Conservation (phyloP, 306 rosid species). For the Vigna angularis region DNA sequence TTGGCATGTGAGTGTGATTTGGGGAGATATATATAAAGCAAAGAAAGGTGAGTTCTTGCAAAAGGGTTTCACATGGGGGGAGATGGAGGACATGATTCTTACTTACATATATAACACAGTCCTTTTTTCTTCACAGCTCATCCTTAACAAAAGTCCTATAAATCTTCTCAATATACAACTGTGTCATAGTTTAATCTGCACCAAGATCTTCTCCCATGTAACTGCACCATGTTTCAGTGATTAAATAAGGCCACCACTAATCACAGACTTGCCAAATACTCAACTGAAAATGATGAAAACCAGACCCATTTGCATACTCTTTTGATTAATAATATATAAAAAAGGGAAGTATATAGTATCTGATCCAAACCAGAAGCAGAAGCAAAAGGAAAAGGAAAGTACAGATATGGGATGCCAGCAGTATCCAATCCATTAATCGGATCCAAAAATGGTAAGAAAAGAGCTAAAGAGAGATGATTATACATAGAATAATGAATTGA, state of each 20-base stretch:
- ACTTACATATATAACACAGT: neutral
- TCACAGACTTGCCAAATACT: slow-evolving; percentile 38
- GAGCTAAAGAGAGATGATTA: slow-evolving; percentile 19
- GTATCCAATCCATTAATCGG: slow-evolving; percentile 32
- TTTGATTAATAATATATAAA: slow-evolving; percentile 6
- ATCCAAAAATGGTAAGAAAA: slow-evolving; percentile 33
- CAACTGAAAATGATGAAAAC: slow-evolving; percentile 40
- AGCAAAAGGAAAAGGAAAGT: slow-evolving; percentile 21
- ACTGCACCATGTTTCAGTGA: slow-evolving; percentile 9
- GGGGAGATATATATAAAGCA: slow-evolving; percentile 64
- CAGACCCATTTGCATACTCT: slow-evolving; percentile 31
- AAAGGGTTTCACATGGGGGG: slow-evolving; percentile 85
- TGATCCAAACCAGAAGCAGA: slow-evolving; percentile 3
- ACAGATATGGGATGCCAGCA: slow-evolving; percentile 41
- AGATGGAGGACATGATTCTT: slow-evolving; percentile 68
- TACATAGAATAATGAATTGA: slow-evolving; percentile 27
- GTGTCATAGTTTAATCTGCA: slow-evolving; percentile 42
- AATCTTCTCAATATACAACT: slow-evolving; percentile 47
- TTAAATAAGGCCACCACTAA: neutral
- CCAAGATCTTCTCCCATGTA: slow-evolving; percentile 45
- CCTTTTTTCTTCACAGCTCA: slow-evolving; percentile 78
- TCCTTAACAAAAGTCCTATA: slow-evolving; percentile 48
- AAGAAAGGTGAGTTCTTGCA: slow-evolving; percentile 63
- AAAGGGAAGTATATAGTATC: slow-evolving; percentile 25
- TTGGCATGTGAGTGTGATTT: slow-evolving; percentile 82